Evolutionary conservation across 805 yeast genomes (phyloP), one percentile per base, ranked within the genome.

Genomic region (Hanseniaspora valbyensis): DNA sequence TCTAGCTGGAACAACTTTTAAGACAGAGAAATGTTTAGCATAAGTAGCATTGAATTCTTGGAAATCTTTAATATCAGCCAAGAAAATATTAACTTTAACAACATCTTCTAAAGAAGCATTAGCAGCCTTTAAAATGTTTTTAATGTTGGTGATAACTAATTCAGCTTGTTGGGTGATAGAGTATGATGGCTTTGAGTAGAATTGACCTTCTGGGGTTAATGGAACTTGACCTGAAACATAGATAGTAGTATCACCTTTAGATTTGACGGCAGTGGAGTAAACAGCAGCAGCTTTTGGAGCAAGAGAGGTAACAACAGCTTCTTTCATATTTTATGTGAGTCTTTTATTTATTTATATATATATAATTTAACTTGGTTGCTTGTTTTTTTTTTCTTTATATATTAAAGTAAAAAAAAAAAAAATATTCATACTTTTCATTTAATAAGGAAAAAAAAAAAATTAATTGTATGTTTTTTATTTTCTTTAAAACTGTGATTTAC

Each of bases 201-300:
- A 78, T 66, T 77, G 77, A 61, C 80, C 81, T 4, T 80, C 81
- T 30, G 86, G 74, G 38, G 86, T 83, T 71, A 76, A 76, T 49
- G 95, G 95, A 54, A 88, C 78, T 69, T 88, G 95, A 50, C 96
- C 96, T 41, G 92, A 82, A 53, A 87, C 85, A 65, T 83, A 87
- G 64, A 87, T 66, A 63, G 83, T 79, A 5, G 45, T 42, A 8
- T 42, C 45, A 49, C 92, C 52, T 8, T 40, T 75, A 63, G 83
- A 83, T 70, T 83, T 88, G 67, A 89, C 77, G 43, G 97, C 97
- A 68, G 92, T 97, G 32, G 95, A 85, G 69, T 90, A 90, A 13
- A 95, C 79, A 33, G 96, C 97, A 33, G 95, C 96, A 54, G 97
- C 95, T 53, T 94, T 87, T 58, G 98, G 97, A 30, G 97, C 95